Conservation (phyloP, 805 yeast species). For the Wickerhamomyces pijperi region DNA sequence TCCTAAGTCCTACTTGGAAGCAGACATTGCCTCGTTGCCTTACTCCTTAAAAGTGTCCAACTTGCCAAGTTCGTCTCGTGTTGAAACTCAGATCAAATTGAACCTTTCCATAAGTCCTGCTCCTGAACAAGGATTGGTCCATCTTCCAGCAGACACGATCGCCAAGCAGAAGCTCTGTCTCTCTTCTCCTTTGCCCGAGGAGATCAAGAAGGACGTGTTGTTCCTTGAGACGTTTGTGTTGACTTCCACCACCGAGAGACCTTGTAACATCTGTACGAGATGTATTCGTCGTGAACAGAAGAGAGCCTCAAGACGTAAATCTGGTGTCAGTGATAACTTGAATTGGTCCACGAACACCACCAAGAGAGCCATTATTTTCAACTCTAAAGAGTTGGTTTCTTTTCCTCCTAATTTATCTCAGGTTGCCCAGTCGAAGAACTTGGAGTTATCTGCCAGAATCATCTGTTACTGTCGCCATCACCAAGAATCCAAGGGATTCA, state of each 20-base stretch:
- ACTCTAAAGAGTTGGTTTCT: conserved; percentile 78
- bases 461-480: conserved; percentile 97
- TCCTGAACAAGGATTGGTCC: conserved; percentile 62
- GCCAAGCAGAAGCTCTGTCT: conserved; percentile 79
- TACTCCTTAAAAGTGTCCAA: conserved; percentile 44
- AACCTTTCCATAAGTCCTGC: conserved; percentile 60
- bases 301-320: conserved; percentile 86
- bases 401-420: conserved; percentile 41
- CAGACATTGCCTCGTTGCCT: conserved; percentile 21
- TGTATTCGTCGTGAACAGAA: conserved; percentile 91
- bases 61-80: conserved; percentile 77
- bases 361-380: conserved; percentile 80
- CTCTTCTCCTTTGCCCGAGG: conserved; percentile 28
- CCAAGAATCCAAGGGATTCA: conserved; percentile 77
- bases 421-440: conserved; percentile 19
- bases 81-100: conserved; percentile 89
- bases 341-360: conserved; percentile 69
- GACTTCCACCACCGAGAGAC: conserved; percentile 35
- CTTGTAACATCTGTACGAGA: conserved; percentile 75
- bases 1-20: conserved; percentile 18
- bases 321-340: conserved; percentile 60
- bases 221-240: conserved; percentile 76
- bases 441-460: conserved; percentile 58
- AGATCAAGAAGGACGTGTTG: conserved; percentile 42
- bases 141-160: conserved; percentile 78